These are phyloP conservation scores for Penicillium concentricum DNA, from an alignment of 2,329 filamentous ascomycete genomes.

Conservation along the genomic window DNA sequence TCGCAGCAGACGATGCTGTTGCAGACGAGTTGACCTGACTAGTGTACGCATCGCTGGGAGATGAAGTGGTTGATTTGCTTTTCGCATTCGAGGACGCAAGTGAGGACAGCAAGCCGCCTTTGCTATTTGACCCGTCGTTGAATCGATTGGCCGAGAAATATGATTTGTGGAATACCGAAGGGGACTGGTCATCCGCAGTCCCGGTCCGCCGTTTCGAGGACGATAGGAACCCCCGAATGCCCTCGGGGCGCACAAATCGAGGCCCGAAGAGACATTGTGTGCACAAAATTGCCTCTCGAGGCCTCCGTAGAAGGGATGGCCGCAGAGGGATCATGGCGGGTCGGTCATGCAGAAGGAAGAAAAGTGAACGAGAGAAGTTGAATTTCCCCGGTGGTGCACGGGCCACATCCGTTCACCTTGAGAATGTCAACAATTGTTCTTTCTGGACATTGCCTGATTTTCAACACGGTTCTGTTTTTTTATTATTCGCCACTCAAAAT, in stretches of 20 bases:
- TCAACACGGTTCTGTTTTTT: not conserved
- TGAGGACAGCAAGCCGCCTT: constrained; percentile 28
- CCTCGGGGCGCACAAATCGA: constrained; percentile 16
- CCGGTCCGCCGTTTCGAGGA: constrained; percentile 33
- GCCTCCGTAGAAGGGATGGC: constrained; percentile 34
- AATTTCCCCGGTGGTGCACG: constrained; percentile 30
- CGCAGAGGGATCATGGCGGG: constrained; percentile 40
- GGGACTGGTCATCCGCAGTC: constrained; percentile 26
- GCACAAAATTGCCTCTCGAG: constrained; percentile 34
- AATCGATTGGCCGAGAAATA: constrained; percentile 42
- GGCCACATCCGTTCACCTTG: constrained; percentile 29
- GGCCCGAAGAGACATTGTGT: constrained; percentile 34
- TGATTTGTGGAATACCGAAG: constrained; percentile 34
- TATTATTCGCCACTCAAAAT: constrained; percentile 25
- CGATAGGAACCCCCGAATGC: constrained; percentile 32
- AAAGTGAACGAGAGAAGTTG: constrained; percentile 23
- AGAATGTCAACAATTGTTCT: constrained; percentile 21
- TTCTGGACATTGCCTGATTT: not conserved
- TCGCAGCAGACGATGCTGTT: constrained; percentile 15
- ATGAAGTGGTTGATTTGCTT: not conserved
- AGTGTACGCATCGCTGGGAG: constrained; percentile 14
- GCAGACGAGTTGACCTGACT: constrained; percentile 14
- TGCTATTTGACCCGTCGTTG: constrained; percentile 17
- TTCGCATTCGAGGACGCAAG: constrained; percentile 26
- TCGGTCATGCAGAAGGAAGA: constrained; percentile 13